Evolutionary conservation across 805 yeast genomes (phyloP), one percentile per base, ranked within the genome.

Genomic region (Danielozyma ontarioensis): DNA sequence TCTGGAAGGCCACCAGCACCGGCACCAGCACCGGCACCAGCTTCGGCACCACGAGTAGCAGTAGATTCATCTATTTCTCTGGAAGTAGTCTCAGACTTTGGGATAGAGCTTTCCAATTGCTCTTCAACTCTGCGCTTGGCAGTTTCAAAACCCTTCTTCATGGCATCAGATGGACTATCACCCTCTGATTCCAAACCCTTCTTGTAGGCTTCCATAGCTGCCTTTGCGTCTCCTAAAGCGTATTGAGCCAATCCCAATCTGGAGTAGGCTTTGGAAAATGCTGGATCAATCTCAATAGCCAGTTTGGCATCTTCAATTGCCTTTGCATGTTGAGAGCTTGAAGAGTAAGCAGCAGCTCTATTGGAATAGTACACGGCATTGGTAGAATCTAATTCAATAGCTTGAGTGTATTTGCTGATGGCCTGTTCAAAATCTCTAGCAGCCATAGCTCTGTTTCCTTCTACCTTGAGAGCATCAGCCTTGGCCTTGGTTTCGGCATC

Each of bases 281-380:
- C 50, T 34, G 96, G 83, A 53, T 90, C 88, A 33, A 80, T 65
- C 40, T 75, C 72, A 36, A 87, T 79, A 27, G 98, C 96, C 35
- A 68, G 67, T 50, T 83, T 73, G 18, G 97, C 96, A 57, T 93
- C 98, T 28, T 67, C 67, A 26, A 83, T 74, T 3, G 98, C 97
- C 41, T 73, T 65, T 12, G 76, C 82, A 53, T 84, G 89, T 40
- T 87, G 68, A 42, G 77, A 73, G 19, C 74, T 51, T 4, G 96
- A 85, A 8, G 95, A 83, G 61, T 84, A 79, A 3, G 97, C 97
- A 27, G 98, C 98, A 11, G 98, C 97, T 54, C 98, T 79, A 65
- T 93, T 93, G 23, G 97, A 88, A 41, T 74, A 76, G 60, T 81
- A 93, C 14, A 93, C 85, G 13, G 89, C 88, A 56, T 87, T 88